Percentiles rank a stretch among this genome's conserved stretches.
Evolutionary conservation across 2,329 filamentous ascomycete genomes (phyloP).

Genomic region (Apiospora koreana): DNA sequence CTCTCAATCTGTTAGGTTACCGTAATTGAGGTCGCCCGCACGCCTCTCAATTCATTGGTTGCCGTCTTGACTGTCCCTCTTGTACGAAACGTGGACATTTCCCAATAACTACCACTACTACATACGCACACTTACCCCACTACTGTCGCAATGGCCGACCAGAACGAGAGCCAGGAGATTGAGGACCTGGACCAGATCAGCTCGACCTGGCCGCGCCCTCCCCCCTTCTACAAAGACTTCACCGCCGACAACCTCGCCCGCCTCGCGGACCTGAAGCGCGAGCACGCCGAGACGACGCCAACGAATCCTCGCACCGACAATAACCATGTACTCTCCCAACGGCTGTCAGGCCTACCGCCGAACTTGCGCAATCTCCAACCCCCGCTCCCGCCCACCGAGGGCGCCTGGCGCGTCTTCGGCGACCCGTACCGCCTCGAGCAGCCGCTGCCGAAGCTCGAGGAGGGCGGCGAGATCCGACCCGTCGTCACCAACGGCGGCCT

Average conservation of each 20-base stretch:
- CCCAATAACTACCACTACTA: neutral
- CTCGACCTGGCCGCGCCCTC: conserved; percentile 80
- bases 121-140: no score
- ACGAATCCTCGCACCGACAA: conserved; percentile 11
- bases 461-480: conserved; percentile 66
- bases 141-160: neutral
- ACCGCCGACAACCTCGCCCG: conserved; percentile 71
- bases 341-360: conserved; percentile 56
- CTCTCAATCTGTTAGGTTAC: neutral
- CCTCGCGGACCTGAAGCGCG: conserved; percentile 44
- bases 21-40: neutral
- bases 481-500: conserved; percentile 51
- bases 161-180: neutral
- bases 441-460: conserved; percentile 65
- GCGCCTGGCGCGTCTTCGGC: conserved; percentile 76
- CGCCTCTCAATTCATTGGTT: neutral
- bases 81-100: neutral
- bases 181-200: conserved; percentile 42
- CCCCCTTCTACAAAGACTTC: conserved; percentile 88
- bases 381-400: conserved; percentile 70
- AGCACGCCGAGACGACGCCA: conserved; percentile 18
- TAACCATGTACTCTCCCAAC: neutral
- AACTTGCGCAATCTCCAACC: conserved; percentile 80
- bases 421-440: conserved; percentile 65
- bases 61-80: neutral